Evolutionary conservation across 495 filamentous ascomycete species (phyloP).

Genomic region (Trichocladium antarcticum): DNA sequence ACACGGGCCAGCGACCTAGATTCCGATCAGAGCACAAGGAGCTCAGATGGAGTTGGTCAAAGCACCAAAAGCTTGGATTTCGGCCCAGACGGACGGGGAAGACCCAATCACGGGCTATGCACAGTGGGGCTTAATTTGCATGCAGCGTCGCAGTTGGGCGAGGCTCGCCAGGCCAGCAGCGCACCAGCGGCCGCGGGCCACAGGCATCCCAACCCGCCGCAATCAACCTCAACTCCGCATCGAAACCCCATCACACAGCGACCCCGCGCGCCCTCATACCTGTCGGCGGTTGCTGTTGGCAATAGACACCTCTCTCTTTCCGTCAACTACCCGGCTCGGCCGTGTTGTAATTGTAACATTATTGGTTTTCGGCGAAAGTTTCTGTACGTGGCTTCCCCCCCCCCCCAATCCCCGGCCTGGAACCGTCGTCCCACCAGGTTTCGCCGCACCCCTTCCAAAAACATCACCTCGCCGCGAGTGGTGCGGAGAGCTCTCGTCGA

Average conservation of each 20-base stretch:
- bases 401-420: not conserved
- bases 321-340: constrained; percentile 1
- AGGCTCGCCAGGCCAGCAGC: not conserved
- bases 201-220: not conserved
- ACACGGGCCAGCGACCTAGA: too few species aligned
- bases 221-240: constrained; percentile 9
- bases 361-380: constrained; percentile 18
- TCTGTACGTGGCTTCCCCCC: constrained; percentile 13
- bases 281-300: not conserved
- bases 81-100: not conserved
- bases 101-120: not conserved
- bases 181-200: too few species aligned
- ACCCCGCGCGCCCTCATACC: constrained; percentile 1
- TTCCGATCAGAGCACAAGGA: too few species aligned
- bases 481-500: not conserved
- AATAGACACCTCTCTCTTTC: constrained; percentile 9
- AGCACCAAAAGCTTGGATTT: not conserved
- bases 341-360: constrained; percentile 23
- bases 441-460: not conserved
- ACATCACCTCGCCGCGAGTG: not conserved
- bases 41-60: not conserved
- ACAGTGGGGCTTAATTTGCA: not conserved
- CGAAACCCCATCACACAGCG: not conserved
- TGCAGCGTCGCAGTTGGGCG: not conserved
- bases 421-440: not conserved